These are phyloP conservation scores for Lepidium campestre DNA, from an alignment of 441 rosid genomes.

Conservation along the genomic window DNA sequence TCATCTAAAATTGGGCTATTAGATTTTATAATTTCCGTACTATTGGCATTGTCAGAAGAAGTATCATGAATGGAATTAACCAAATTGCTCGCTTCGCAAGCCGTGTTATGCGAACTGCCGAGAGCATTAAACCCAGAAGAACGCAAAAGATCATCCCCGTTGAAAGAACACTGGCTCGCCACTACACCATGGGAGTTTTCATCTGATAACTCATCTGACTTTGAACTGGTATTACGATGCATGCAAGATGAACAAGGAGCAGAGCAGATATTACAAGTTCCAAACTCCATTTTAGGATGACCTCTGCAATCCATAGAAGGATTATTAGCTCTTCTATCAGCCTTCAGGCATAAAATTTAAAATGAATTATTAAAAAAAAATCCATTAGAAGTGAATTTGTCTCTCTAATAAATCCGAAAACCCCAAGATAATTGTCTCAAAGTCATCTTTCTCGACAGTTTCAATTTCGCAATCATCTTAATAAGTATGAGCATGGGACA, in stretches of 20 bases:
- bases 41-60: slow-evolving; percentile 52
- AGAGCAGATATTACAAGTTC: slow-evolving; percentile 77
- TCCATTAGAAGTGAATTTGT: neutral
- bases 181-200: slow-evolving; percentile 49
- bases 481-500: neutral
- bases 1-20: slow-evolving; percentile 28
- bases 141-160: slow-evolving; percentile 37
- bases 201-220: slow-evolving; percentile 56
- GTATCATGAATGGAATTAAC: slow-evolving; percentile 55
- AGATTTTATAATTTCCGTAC: slow-evolving; percentile 34
- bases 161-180: slow-evolving; percentile 54
- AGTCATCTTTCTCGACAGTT: slow-evolving; percentile 36
- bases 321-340: slow-evolving; percentile 42
- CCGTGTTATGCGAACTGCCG: slow-evolving; percentile 36
- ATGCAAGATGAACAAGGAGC: slow-evolving; percentile 89
- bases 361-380: too few species aligned
- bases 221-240: slow-evolving; percentile 55
- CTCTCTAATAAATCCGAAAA: neutral
- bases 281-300: slow-evolving; percentile 51
- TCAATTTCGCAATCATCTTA: slow-evolving; percentile 28
- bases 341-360: slow-evolving; percentile 10
- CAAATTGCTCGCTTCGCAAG: slow-evolving; percentile 66
- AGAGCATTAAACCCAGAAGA: slow-evolving; percentile 24
- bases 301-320: slow-evolving; percentile 45
- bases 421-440: too few species aligned